Conservation (phyloP, 176 grass and related monocot genomes). For the Oryza brachyantha region DNA sequence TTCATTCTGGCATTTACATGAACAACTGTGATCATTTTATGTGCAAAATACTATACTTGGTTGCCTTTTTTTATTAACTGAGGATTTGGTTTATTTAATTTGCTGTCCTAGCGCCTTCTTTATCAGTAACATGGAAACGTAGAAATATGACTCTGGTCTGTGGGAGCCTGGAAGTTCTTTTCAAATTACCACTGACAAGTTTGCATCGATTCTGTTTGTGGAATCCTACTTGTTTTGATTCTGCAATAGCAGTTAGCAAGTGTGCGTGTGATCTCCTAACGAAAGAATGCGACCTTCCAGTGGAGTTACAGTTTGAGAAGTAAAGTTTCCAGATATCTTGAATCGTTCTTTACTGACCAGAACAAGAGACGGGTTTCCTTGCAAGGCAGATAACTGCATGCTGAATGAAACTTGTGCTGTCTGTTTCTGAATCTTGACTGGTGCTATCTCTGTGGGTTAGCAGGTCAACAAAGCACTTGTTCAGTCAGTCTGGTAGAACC, state of each 20-base stretch:
- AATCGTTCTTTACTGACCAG: conserved; percentile 19
- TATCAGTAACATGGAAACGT: background rate
- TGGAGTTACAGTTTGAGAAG: background rate
- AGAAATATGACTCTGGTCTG: background rate
- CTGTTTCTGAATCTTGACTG: conserved; percentile 18
- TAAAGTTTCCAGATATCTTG: background rate
- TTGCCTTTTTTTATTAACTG: background rate
- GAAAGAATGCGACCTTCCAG: background rate
- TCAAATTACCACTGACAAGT: background rate
- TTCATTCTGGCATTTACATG: background rate
- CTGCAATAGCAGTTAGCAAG: background rate
- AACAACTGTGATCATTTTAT: background rate
- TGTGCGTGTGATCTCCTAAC: background rate
- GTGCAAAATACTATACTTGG: background rate
- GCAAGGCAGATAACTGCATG: background rate
- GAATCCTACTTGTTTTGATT: background rate
- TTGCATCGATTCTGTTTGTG: background rate
- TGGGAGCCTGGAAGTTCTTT: background rate
- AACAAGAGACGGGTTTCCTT: background rate
- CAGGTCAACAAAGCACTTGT: conserved; percentile 4
- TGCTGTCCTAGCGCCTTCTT: background rate
- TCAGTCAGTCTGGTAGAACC: conserved; percentile 9
- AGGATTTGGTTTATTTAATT: background rate
- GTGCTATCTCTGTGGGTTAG: background rate
- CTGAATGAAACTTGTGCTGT: background rate